phyloP scores from a whole-genome alignment of 179 eudicot species.

The Beta macrorhiza region DNA sequence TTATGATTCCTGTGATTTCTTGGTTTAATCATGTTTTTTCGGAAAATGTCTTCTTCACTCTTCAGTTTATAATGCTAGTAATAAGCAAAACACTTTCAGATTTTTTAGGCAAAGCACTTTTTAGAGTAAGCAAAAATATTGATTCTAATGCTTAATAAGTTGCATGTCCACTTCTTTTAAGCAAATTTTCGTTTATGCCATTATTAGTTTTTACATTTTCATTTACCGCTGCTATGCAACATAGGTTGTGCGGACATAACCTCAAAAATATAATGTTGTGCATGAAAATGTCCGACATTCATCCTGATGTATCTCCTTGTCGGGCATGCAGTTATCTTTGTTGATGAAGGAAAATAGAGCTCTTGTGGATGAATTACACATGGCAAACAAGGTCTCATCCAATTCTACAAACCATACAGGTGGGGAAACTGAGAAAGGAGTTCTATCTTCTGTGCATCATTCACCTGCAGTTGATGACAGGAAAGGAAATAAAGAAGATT shows the following conservation, averaged over 20 bases:
- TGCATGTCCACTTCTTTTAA: no score
- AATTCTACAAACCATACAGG: conserved; percentile 27
- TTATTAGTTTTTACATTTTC: no score
- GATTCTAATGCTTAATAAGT: no score
- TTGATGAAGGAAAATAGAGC: conserved; percentile 53
- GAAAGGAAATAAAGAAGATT: conserved; percentile 32
- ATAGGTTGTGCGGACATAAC: no score
- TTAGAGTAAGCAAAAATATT: no score
- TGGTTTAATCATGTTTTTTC: background rate
- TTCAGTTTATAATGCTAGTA: no score
- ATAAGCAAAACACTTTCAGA: no score
- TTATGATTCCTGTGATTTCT: background rate
- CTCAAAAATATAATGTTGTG: no score
- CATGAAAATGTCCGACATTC: background rate
- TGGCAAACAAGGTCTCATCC: conserved; percentile 28
- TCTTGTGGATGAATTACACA: conserved; percentile 33
- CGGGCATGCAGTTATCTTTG: conserved; percentile 52
- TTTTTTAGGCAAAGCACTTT: no score
- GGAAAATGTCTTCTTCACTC: background rate
- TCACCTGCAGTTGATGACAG: conserved; percentile 19
- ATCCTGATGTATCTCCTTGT: background rate
- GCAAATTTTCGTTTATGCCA: no score
- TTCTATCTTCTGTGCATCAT: conserved; percentile 23
- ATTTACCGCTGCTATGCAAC: no score
- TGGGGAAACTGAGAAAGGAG: conserved; percentile 29